A percentile compares a stretch with the other conserved stretches of the same genome.
phyloP scores from a whole-genome alignment of 805 yeast genomes.

The Metschnikowia borealis region DNA sequence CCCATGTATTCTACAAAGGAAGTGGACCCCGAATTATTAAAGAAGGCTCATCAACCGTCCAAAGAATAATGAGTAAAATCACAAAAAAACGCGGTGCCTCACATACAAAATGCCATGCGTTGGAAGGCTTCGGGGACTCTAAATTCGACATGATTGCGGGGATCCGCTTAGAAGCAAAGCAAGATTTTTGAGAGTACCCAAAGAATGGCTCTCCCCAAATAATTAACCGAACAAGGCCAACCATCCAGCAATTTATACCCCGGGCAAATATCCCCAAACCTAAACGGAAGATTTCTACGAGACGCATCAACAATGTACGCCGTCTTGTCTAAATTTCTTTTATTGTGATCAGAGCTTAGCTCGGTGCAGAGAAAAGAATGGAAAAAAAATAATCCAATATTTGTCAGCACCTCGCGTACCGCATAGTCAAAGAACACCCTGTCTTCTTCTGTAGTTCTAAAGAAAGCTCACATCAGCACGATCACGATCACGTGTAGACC shows the following conservation, averaged over 20 bases:
- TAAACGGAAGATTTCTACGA: not conserved
- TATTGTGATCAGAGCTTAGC: not conserved
- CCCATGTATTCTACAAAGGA: conserved; percentile 7
- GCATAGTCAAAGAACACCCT: not conserved
- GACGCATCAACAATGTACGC: not conserved
- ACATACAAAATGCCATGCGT: not conserved
- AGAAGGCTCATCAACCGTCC: not conserved
- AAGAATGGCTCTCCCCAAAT: too few relatives aligned
- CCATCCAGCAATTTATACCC: not conserved
- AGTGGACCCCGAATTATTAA: not conserved
- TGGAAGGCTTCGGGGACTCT: not conserved
- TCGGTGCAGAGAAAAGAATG: not conserved
- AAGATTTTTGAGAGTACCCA: not conserved
- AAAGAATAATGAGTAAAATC: not conserved
- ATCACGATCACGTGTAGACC: too few relatives aligned
- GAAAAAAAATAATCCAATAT: not conserved
- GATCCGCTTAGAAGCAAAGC: not conserved
- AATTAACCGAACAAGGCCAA: not conserved
- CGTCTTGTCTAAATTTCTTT: not conserved
- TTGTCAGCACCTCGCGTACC: conserved; percentile 3
- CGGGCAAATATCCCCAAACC: not conserved
- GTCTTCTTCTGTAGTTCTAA: not conserved
- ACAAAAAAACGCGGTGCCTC: not conserved
- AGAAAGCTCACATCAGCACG: not conserved
- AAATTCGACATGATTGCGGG: too few relatives aligned